These are phyloP conservation scores for Russula griseocarnosa DNA, from an alignment of 768 basidiomycete species.

Conservation along the genomic window DNA sequence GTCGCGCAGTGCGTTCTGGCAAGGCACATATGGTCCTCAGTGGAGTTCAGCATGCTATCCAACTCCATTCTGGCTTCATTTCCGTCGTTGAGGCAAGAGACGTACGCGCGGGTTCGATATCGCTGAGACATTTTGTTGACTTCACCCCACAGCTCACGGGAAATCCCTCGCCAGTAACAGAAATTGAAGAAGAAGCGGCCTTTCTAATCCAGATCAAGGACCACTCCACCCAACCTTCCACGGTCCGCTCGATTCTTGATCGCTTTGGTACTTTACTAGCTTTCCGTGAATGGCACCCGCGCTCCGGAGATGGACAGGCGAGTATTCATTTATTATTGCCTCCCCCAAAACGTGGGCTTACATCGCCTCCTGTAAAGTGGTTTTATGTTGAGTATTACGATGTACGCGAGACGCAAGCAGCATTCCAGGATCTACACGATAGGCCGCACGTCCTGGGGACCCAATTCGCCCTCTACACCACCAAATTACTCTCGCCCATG, in stretches of 20 bases:
- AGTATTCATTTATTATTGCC: conserved; percentile 10
- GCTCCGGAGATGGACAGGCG: conserved; percentile 26
- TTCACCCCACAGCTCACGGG: conserved; percentile 21
- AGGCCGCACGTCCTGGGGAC: conserved; percentile 27
- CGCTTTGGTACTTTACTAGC: conserved; percentile 25
- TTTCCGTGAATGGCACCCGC: conserved; percentile 22
- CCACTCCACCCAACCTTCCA: conserved; percentile 14
- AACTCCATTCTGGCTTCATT: conserved; percentile 26
- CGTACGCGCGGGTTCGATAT: conserved; percentile 17
- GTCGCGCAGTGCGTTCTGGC: conserved; percentile 21
- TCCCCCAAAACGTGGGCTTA: background rate
- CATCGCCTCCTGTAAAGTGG: conserved; percentile 30
- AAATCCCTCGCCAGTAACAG: conserved; percentile 25
- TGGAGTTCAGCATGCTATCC: conserved; percentile 13
- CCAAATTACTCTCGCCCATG: conserved; percentile 13
- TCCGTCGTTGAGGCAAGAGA: conserved; percentile 27
- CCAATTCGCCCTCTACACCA: conserved; percentile 24
- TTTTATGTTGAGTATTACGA: conserved; percentile 70
- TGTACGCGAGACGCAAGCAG: conserved; percentile 51
- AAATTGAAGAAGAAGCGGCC: conserved; percentile 28
- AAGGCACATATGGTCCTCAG: conserved; percentile 20
- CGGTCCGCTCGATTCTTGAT: conserved; percentile 24
- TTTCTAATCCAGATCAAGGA: conserved; percentile 27
- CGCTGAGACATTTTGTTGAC: background rate
- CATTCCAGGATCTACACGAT: conserved; percentile 49